Conservation (phyloP, 495 filamentous ascomycete genomes). For the Diplogelasinospora grovesii region DNA sequence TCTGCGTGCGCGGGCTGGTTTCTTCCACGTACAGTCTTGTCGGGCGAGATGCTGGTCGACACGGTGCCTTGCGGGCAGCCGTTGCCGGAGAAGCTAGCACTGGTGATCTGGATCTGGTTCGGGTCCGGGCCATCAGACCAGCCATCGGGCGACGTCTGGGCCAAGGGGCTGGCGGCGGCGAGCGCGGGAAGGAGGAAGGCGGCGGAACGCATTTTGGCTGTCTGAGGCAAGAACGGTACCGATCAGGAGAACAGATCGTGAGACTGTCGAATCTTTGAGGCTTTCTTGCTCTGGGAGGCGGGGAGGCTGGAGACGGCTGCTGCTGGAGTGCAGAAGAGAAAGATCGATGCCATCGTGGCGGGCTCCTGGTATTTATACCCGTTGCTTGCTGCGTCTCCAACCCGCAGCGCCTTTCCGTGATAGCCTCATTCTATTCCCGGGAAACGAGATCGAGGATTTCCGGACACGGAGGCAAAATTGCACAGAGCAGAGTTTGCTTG, state of each 20-base stretch:
- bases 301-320: slow-evolving; percentile 21
- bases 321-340: slow-evolving; percentile 19
- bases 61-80: slow-evolving; percentile 50
- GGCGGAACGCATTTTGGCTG: slow-evolving; percentile 44
- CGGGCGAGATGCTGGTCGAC: slow-evolving; percentile 41
- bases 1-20: neutral
- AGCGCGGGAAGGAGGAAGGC: slow-evolving; percentile 41
- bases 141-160: slow-evolving; percentile 20
- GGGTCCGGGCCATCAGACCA: slow-evolving; percentile 31
- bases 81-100: slow-evolving; percentile 53
- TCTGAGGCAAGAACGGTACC: too few species aligned
- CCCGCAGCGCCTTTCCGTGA: slow-evolving; percentile 4
- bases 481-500: slow-evolving; percentile 14
- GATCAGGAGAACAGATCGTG: slow-evolving; percentile 4
- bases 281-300: slow-evolving; percentile 6
- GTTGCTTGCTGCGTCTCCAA: neutral
- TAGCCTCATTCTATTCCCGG: slow-evolving; percentile 5
- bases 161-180: slow-evolving; percentile 38
- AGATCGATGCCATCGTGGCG: slow-evolving; percentile 24
- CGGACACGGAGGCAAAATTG: slow-evolving; percentile 20
- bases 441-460: slow-evolving; percentile 10
- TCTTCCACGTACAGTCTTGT: slow-evolving; percentile 37
- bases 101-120: slow-evolving; percentile 42
- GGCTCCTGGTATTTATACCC: slow-evolving; percentile 27
- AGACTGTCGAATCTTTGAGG: slow-evolving; percentile 6